These are phyloP conservation scores for Acrasis kona DNA, from an alignment of 78 protist genomes.

Conservation along the genomic window DNA sequence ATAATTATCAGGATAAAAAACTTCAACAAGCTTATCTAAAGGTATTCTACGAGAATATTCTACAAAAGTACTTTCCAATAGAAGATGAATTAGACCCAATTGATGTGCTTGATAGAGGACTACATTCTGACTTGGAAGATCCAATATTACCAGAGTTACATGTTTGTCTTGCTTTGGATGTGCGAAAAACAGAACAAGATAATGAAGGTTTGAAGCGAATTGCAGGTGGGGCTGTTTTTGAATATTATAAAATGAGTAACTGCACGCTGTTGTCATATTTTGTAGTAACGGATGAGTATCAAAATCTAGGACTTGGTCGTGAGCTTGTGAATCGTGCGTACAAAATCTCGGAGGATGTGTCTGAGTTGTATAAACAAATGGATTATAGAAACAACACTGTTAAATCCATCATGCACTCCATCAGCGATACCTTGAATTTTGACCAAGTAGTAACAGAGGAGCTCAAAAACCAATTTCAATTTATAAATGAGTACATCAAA, in stretches of 20 bases:
- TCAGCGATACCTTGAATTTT: neutral
- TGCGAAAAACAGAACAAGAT: neutral
- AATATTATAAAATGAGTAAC: constrained; percentile 3
- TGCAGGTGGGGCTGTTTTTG: constrained; percentile 6
- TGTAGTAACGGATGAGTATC: neutral
- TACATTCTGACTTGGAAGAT: neutral
- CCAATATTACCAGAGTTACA: neutral
- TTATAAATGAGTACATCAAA: neutral
- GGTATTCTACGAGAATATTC: neutral
- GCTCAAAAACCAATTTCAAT: neutral
- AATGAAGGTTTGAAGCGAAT: neutral
- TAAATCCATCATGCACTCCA: neutral
- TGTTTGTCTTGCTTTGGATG: neutral
- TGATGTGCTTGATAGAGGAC: constrained; percentile 4
- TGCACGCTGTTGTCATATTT: constrained; percentile 6
- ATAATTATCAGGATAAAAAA: no score
- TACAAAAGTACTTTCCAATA: constrained; percentile 9
- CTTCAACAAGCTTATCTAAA: no score
- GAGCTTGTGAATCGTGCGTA: neutral
- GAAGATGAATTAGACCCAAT: constrained; percentile 17
- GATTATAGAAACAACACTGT: neutral
- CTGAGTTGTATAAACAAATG: neutral
- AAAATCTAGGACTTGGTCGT: neutral
- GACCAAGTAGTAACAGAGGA: neutral
- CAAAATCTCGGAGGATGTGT: neutral